Base-by-base conservation (phyloP, 2,329 filamentous ascomycete genomes). In the Aureobasidium lini region DNA sequence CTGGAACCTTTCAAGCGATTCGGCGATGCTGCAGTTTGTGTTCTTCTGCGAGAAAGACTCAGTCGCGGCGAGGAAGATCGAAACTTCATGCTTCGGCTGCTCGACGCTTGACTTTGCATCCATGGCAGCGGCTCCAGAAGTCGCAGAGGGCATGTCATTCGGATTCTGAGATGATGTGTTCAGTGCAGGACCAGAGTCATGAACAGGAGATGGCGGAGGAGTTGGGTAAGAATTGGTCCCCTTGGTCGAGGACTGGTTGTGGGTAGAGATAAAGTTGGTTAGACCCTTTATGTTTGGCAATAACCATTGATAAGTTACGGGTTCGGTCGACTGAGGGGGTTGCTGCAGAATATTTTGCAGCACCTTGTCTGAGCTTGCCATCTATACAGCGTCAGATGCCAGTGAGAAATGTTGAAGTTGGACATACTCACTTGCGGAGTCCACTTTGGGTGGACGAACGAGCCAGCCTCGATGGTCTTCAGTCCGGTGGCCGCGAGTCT, bases 371-470 rank as follows among this genome's bases (percentile, higher is more conserved):
- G 89, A 92, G 67, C 89, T 87, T 64, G 86, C 85, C 89, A 93
- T 92, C 86, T 90, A 60, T 11, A 2, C 34, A 18, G 11, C 1
- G 4, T 63, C 43, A 60, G 39, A 18, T 23, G 16, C 1, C 4
- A 10, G 28, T 10, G 6, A 3, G 5, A 3, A 10, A 4, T 9
- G 7, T 37, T 28, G 13, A 2, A 16, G 36, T 4, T 31, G 15
- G 8, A 16, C 5, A 18, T 7, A 54, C 36, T 57, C 47, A 90
- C 84, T 79, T 94, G 90, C 3, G 90, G 90, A 52, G 92, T 86
- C 83, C 88, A 92, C 82, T 89, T 90, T 1, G 90, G 88, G 48
- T 87, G 83, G 9, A 95, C 90, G 68, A 95, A 90, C 1, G 88
- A 89, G 0, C 89, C 90, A 16, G 88, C 85, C 72, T 95, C 90